phyloP scores from a whole-genome alignment of 1,284 basidiomycete genomes.

The Ustilago curta region DNA sequence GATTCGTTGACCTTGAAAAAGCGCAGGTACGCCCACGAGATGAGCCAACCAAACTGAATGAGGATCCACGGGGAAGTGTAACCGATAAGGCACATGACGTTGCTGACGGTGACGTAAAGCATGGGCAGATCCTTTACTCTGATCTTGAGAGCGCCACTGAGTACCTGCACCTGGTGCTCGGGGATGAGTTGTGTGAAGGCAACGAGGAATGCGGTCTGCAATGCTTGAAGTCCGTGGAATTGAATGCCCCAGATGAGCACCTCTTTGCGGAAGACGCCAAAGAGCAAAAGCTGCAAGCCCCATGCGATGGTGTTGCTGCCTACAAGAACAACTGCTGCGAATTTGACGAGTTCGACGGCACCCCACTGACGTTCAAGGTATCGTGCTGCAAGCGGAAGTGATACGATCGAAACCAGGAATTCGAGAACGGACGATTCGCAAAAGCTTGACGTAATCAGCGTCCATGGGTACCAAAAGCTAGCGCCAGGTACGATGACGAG shows the following conservation, averaged over 20 bases:
- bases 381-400: constrained; percentile 83
- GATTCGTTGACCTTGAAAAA: constrained; percentile 89
- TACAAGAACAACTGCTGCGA: constrained; percentile 77
- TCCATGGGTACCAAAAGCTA: constrained; percentile 89
- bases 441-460: constrained; percentile 84
- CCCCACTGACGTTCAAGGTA: constrained; percentile 97
- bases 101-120: constrained; percentile 90
- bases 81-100: constrained; percentile 86
- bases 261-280: constrained; percentile 58
- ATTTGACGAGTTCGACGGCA: constrained; percentile 83
- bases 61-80: constrained; percentile 93
- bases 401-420: constrained; percentile 81
- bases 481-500: constrained; percentile 86
- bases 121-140: constrained; percentile 95
- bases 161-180: constrained; percentile 93
- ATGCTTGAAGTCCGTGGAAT: constrained; percentile 90
- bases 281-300: constrained; percentile 58
- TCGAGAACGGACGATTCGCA: constrained; percentile 87
- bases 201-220: constrained; percentile 90
- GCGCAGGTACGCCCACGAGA: constrained; percentile 91
- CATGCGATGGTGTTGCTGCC: constrained; percentile 63
- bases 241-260: constrained; percentile 77
- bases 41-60: constrained; percentile 95
- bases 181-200: constrained; percentile 97
- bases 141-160: constrained; percentile 81